Base-by-base conservation (phyloP, 2,329 filamentous ascomycete species). In the Phyllosticta capitalensis region DNA sequence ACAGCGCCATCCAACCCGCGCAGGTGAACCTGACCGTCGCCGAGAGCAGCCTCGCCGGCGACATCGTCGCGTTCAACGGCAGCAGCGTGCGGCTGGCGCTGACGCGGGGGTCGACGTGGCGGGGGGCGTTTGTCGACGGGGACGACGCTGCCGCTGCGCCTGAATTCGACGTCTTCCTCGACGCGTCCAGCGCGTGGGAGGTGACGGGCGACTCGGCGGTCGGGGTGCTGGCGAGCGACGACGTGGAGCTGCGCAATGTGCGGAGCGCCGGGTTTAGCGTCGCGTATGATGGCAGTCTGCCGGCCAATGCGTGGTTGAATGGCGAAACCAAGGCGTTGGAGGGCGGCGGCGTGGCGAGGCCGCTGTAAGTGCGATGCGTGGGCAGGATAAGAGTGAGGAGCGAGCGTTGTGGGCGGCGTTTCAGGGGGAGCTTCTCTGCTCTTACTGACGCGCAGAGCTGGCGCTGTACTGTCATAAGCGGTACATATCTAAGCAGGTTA, bases 21-120 rank as follows among this genome's bases (percentile, higher is more conserved):
- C 58, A 66, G 50, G 66, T 68, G 0, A 64, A 60, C 9, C 33
- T 71, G 14, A 61, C 59, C 1, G 64, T 73, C 3, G 59, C 60
- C 0, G 68, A 70, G 52, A 69, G 66, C 1, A 53, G 51, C 6
- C 55, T 72, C 3, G 54, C 28, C 5, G 71, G 69, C 9, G 69
- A 72, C 49, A 59, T 73, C 9, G 67, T 72, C 2, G 68, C 68
- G 1, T 73, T 71, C 54, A 71, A 73, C 48, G 63, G 64, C 0
- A 65, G 64, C 20, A 57, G 33, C 17, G 66, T 68, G 7, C 5
- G 12, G 6, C 30, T 52, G 52, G 12, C 9, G 21, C 19, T 60
- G 26, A 2, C 2, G 0, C 33, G 49, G 17, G 19, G 28, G 9
- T 61, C 60, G 12, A 12, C 19, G 9, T 61, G 60, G 60, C 28